Conservation (phyloP, 768 basidiomycete species). For the Hericium coralloides region DNA sequence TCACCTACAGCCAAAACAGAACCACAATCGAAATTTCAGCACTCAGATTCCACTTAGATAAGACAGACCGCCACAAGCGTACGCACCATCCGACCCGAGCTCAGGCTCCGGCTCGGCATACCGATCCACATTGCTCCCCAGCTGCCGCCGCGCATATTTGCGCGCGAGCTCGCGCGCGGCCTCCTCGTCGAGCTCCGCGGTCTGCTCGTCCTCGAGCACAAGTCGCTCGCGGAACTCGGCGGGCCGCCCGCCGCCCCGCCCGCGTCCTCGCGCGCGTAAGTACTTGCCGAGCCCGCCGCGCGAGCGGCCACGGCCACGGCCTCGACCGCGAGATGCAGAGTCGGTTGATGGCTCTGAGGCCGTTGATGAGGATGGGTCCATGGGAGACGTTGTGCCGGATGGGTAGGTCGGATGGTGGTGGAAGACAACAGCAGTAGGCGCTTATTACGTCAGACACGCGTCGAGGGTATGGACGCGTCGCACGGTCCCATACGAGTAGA, state of each 20-base stretch:
- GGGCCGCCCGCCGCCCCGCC: conserved; percentile 49
- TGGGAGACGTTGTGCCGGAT: too few relatives aligned
- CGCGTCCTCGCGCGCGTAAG: conserved; percentile 60
- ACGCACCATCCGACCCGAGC: conserved; percentile 58
- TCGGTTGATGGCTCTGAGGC: not conserved
- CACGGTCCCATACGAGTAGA: too few relatives aligned
- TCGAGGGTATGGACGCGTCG: not conserved
- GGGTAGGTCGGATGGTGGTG: too few relatives aligned
- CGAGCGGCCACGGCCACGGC: conserved; percentile 45
- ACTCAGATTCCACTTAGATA: not conserved
- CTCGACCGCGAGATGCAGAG: not conserved
- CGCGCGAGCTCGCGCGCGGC: conserved; percentile 36
- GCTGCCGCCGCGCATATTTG: conserved; percentile 48
- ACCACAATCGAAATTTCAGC: not conserved
- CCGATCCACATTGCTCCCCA: conserved; percentile 66
- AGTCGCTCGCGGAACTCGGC: conserved; percentile 59
- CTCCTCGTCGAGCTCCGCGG: conserved; percentile 33
- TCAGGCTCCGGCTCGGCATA: conserved; percentile 66
- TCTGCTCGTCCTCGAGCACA: conserved; percentile 49
- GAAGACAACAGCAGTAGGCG: not conserved
- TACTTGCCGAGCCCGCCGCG: conserved; percentile 70
- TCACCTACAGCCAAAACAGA: conserved; percentile 32
- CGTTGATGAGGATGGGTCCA: not conserved
- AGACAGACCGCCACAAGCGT: not conserved
- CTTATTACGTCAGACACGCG: not conserved